phyloP scores from a whole-genome alignment of 768 basidiomycete species.

The Atractiella rhizophila region DNA sequence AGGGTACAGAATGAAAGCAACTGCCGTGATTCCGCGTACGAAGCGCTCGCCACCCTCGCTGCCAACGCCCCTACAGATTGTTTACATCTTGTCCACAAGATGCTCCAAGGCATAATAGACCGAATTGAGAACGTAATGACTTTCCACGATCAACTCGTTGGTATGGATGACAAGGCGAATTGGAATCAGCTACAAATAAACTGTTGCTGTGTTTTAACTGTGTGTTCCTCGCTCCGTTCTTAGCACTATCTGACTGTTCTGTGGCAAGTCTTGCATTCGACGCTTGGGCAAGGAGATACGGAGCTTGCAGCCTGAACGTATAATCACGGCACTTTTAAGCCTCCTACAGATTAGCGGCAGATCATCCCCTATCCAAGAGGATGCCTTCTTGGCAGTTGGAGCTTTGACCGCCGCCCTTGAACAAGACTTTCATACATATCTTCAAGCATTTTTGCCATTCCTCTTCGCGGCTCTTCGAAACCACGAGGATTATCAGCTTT shows the following conservation, averaged over 20 bases:
- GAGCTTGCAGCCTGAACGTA: constrained; percentile 69
- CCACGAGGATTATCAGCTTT: constrained; percentile 83
- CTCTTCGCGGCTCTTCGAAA: constrained; percentile 70
- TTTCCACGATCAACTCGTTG: constrained; percentile 82
- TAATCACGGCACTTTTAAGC: constrained; percentile 73
- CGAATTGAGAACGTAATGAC: constrained; percentile 68
- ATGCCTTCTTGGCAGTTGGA: constrained; percentile 83
- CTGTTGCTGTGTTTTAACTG: constrained; percentile 68
- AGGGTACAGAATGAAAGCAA: constrained; percentile 64
- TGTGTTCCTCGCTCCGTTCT: constrained; percentile 25
- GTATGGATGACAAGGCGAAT: constrained; percentile 85
- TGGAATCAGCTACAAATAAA: constrained; percentile 97
- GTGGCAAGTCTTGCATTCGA: constrained; percentile 29
- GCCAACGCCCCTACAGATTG: constrained; percentile 55
- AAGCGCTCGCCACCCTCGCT: constrained; percentile 71
- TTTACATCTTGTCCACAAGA: constrained; percentile 54
- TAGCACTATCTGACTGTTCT: constrained; percentile 4
- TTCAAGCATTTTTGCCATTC: constrained; percentile 58
- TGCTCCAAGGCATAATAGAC: constrained; percentile 51
- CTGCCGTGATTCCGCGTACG: constrained; percentile 82
- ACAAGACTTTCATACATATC: constrained; percentile 50
- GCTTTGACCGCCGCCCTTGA: constrained; percentile 55
- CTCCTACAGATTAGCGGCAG: constrained; percentile 70
- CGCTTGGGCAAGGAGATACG: constrained; percentile 58
- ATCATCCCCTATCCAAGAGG: constrained; percentile 81